Conservation (phyloP, 768 basidiomycete genomes). For the Russula earlei region DNA sequence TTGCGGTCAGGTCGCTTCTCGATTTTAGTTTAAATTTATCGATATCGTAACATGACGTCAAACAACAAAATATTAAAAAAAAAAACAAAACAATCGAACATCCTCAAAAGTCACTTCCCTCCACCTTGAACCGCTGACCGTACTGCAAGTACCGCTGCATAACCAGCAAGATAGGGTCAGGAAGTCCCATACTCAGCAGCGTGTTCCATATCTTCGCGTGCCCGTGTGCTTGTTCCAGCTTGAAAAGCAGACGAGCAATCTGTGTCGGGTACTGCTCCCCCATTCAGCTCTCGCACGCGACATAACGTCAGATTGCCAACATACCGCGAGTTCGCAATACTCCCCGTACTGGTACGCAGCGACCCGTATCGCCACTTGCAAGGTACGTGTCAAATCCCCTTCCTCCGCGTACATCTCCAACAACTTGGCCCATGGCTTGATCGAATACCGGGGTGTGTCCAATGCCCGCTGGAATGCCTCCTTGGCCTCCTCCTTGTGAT, state of each 20-base stretch:
- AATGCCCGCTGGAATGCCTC: slow-evolving; percentile 95
- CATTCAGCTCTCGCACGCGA: not conserved
- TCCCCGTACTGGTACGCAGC: slow-evolving; percentile 89
- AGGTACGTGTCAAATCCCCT: slow-evolving; percentile 80
- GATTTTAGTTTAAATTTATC: not conserved
- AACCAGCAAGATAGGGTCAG: slow-evolving; percentile 81
- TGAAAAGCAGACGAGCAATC: slow-evolving; percentile 86
- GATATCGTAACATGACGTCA: not conserved
- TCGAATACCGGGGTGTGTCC: slow-evolving; percentile 74
- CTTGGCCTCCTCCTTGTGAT: slow-evolving; percentile 98
- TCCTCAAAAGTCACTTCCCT: slow-evolving; percentile 65
- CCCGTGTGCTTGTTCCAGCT: slow-evolving; percentile 86
- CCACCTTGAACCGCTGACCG: slow-evolving; percentile 80
- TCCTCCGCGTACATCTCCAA: slow-evolving; percentile 97
- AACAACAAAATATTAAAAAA: not conserved
- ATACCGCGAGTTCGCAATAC: slow-evolving; percentile 79
- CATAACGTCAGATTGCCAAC: slow-evolving; percentile 26
- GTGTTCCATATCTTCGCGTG: slow-evolving; percentile 92
- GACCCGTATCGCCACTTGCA: slow-evolving; percentile 88
- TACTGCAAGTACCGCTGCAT: slow-evolving; percentile 90
- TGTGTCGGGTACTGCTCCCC: slow-evolving; percentile 70
- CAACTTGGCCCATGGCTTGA: slow-evolving; percentile 88
- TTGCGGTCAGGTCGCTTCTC: too few relatives aligned
- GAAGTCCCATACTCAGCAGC: slow-evolving; percentile 87
- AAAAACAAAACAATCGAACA: not conserved